Evolutionary conservation across 495 filamentous ascomycete species (phyloP), one percentile per base, ranked within the genome.

Genomic region (Penicillium diatomitis): DNA sequence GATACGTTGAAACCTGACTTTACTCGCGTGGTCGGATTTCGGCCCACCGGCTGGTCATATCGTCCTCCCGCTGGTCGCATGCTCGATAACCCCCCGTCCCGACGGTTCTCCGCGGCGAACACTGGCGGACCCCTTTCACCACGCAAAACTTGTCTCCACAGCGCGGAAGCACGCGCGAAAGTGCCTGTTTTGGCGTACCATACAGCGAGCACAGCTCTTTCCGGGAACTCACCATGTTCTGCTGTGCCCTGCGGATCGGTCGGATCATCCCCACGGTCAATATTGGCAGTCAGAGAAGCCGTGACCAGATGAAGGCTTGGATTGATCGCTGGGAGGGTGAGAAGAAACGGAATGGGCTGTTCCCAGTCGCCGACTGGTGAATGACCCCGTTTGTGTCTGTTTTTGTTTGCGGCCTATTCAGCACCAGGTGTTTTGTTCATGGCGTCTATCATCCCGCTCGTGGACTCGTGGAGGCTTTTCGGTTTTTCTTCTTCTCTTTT

Each of bases 151-250:
- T 98, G 27, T 73, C 78, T 7, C 84, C 89, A 1, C 83, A 91
- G 68, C 75, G 88, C 2, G 94, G 92, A 4, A 85, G 82, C 61
- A 85, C 85, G 27, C 72, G 74, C 39, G 81, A 86, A 49, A 83
- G 85, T 27, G 82, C 81, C 49, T 94, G 88, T 57, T 96, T 88
- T 53, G 88, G 85, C 8, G 92, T 97, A 27, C 92, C 92, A 37
- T 98, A 98, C 60, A 88, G 83, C 45, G 92, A 98, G 68, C 92
- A 98, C 56, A 91, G 86, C 63, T 88, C 83, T 38, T 98, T 98
- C 60, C 72, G 92, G 20, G 92, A 98, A 73, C 65, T 98, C 63
- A 89, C 88, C 3, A 83, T 96, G 79, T 97, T 98, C 57, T 83
- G 88, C 53, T 92, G 90, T 68, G 82, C 82, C 46, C 63, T 98